Percentiles rank a stretch among this genome's conserved stretches.
These are phyloP conservation scores for Quercus suber DNA, from an alignment of 306 rosid genomes.

Conservation along the genomic window DNA sequence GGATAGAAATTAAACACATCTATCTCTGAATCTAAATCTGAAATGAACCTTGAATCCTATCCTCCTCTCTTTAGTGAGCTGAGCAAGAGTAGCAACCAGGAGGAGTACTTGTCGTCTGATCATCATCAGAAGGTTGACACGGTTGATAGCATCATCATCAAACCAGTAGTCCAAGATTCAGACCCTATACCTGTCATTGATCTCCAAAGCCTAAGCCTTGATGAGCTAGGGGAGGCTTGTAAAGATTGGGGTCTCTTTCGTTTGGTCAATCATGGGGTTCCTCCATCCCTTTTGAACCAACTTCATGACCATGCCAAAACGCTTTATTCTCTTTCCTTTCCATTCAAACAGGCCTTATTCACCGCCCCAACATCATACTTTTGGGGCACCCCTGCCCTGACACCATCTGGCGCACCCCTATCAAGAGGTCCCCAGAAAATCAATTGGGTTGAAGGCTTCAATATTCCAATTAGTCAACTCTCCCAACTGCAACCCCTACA, in stretches of 20 bases:
- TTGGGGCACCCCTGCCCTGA: conserved; percentile 72
- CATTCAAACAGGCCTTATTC: conserved; percentile 41
- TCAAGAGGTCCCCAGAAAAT: conserved; percentile 21
- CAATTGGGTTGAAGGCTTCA: conserved; percentile 65
- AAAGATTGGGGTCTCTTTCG: conserved; percentile 67
- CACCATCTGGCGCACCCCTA: conserved; percentile 44
- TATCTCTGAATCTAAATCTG: neutral
- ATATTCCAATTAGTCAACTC: conserved; percentile 46
- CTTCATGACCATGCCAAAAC: conserved; percentile 31
- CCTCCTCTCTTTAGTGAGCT: conserved; percentile 44
- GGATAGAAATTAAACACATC: neutral
- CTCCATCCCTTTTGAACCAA: conserved; percentile 41
- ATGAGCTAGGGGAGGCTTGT: conserved; percentile 48
- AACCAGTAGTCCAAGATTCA: neutral
- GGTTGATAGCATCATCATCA: neutral
- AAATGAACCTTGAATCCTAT: conserved; percentile 37
- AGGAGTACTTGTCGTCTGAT: too few relatives aligned
- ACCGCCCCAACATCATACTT: conserved; percentile 47
- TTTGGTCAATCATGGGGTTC: conserved; percentile 71
- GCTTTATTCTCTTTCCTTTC: conserved; percentile 47
- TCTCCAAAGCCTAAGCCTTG: conserved; percentile 29
- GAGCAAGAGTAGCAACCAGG: too few relatives aligned
- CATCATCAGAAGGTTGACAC: neutral
- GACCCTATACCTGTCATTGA: conserved; percentile 54
- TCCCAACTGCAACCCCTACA: conserved; percentile 32